Percentiles rank a stretch among this genome's conserved stretches.
Conservation (phyloP, 2,329 filamentous ascomycete genomes). For the Cladosporium sp. region DNA sequence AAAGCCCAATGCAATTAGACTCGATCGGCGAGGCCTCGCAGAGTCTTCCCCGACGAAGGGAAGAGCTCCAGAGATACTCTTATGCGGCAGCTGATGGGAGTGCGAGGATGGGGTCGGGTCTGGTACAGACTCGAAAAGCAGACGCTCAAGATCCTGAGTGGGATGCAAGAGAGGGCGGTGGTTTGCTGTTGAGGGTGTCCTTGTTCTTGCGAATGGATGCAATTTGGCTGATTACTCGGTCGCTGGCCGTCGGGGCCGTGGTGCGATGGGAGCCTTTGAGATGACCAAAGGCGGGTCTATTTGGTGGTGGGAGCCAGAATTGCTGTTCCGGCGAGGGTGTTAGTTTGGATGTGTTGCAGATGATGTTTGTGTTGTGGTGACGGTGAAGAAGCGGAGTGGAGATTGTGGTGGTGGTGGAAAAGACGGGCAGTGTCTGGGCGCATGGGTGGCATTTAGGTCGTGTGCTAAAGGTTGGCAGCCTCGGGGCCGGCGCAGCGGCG, state of each 20-base stretch:
- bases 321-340: constrained; percentile 1
- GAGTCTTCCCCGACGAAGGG: constrained; percentile 99
- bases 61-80: constrained; percentile 97
- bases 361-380: background rate
- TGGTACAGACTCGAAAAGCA: constrained; percentile 46
- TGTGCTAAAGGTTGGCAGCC: constrained; percentile 13
- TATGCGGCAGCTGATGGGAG: constrained; percentile 97
- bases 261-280: constrained; percentile 44
- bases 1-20: constrained; percentile 76
- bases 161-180: constrained; percentile 37
- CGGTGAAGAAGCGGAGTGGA: background rate
- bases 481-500: background rate
- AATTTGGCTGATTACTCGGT: constrained; percentile 49
- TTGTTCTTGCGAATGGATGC: constrained; percentile 36
- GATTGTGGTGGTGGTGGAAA: background rate
- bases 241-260: constrained; percentile 47
- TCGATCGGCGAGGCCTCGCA: constrained; percentile 83
- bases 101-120: constrained; percentile 56
- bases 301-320: constrained; percentile 19
- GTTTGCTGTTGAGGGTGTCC: constrained; percentile 53
- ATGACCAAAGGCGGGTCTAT: constrained; percentile 36
- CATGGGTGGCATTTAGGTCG: constrained; percentile 2
- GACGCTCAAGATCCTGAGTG: constrained; percentile 41
- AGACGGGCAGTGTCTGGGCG: background rate
- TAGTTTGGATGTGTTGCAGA: background rate